Evolutionary conservation across 225 moss, liverwort and hornwort species (phyloP).

Genomic region (Thuidium tamariscinum): DNA sequence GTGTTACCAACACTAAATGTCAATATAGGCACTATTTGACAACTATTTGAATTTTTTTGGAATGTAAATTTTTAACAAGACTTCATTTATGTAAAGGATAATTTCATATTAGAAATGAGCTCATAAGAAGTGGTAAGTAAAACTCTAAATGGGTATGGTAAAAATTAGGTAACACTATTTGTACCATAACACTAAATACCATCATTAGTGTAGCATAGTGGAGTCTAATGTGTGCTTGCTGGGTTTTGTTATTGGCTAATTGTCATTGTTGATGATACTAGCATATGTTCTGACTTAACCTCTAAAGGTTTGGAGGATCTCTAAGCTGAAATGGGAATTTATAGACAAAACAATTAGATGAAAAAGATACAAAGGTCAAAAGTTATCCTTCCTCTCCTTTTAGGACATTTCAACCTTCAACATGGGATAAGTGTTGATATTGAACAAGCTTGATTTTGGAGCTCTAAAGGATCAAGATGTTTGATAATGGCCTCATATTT

Average conservation of each 20-base stretch:
- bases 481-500: not conserved
- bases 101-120: too few species aligned
- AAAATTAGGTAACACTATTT: too few species aligned
- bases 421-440: not conserved
- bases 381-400: fast-evolving
- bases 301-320: too few species aligned
- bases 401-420: not conserved
- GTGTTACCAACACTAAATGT: too few species aligned
- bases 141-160: too few species aligned
- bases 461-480: not conserved
- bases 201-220: too few species aligned
- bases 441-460: not conserved
- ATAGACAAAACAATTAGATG: not conserved
- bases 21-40: too few species aligned
- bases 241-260: not conserved
- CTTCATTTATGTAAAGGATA: too few species aligned
- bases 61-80: too few species aligned
- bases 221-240: not conserved
- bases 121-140: too few species aligned
- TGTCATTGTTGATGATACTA: not conserved
- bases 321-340: not conserved
- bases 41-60: too few species aligned
- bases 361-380: not conserved
- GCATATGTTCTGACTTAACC: not conserved
- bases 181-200: too few species aligned